phyloP scores from a whole-genome alignment of 2,329 filamentous ascomycete genomes.

The Fonsecaea multimorphosa region DNA sequence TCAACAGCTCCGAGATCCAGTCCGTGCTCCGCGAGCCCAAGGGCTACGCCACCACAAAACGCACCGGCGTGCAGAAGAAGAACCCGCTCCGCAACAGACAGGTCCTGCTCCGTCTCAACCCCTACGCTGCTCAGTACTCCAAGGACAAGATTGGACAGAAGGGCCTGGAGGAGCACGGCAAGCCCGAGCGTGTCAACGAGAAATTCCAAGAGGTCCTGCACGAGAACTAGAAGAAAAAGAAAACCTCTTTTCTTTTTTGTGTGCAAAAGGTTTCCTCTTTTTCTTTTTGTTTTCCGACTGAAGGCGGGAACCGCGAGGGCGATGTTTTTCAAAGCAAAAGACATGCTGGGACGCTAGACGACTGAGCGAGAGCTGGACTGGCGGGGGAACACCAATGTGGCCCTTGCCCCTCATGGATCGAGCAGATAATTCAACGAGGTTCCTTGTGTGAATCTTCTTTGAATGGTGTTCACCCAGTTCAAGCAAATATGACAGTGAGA shows the following conservation, averaged over 20 bases:
- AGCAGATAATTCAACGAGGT: neutral
- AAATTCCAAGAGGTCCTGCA: constrained; percentile 60
- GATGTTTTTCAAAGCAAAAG: neutral
- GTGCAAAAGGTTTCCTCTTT: neutral
- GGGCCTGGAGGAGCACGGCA: constrained; percentile 66
- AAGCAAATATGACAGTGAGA: neutral
- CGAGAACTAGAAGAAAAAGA: constrained; percentile 58
- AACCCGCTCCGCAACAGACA: constrained; percentile 99
- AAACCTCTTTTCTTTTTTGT: neutral
- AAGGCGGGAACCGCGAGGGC: neutral
- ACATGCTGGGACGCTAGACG: neutral
- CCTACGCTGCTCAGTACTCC: constrained; percentile 88
- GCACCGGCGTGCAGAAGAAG: constrained; percentile 96
- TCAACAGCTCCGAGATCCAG: constrained; percentile 99
- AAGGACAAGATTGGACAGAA: constrained; percentile 82
- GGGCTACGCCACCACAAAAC: constrained; percentile 89
- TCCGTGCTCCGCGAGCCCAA: constrained; percentile 90
- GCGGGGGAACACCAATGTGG: neutral
- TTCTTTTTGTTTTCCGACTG: neutral
- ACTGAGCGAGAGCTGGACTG: neutral
- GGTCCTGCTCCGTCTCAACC: constrained; percentile 97
- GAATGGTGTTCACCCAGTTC: neutral
- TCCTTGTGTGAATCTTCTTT: neutral
- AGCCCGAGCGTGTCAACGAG: constrained; percentile 63
- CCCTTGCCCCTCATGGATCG: neutral